These are phyloP conservation scores for Collybia nuda DNA, from an alignment of 768 basidiomycete species.

Conservation along the genomic window DNA sequence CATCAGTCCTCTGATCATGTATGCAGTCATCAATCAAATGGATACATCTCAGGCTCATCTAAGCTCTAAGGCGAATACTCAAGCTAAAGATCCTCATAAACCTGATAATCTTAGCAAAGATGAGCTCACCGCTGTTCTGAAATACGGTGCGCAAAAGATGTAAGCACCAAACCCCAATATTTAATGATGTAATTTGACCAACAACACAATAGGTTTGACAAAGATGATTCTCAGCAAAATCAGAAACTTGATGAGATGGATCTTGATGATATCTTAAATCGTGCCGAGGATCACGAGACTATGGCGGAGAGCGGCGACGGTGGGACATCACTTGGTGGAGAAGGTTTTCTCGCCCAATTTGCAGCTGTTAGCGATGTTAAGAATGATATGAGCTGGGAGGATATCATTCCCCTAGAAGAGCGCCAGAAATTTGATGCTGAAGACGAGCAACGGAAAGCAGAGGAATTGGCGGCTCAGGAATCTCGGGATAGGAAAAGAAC, in stretches of 20 bases:
- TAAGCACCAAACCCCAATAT: conserved; percentile 30
- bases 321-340: conserved; percentile 94
- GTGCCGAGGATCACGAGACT: conserved; percentile 97
- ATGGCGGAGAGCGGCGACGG: conserved; percentile 78
- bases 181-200: conserved; percentile 11
- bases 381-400: conserved; percentile 99
- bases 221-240: conserved; percentile 89
- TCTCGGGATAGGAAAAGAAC: conserved; percentile 78
- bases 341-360: conserved; percentile 93
- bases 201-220: conserved; percentile 76
- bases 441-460: conserved; percentile 70
- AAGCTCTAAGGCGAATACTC: conserved; percentile 67
- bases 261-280: conserved; percentile 95
- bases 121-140: conserved; percentile 94
- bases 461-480: conserved; percentile 69
- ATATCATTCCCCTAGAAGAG: conserved; percentile 94
- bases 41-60: conserved; percentile 98
- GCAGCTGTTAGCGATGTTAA: conserved; percentile 97
- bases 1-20: conserved; percentile 8
- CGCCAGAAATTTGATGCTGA: conserved; percentile 83
- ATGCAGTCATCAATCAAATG: conserved; percentile 97
- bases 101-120: conserved; percentile 91
- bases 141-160: conserved; percentile 99
- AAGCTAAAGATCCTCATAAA: conserved; percentile 66
- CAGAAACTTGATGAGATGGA: conserved; percentile 99